Evolutionary conservation across 2,329 filamentous ascomycete species (phyloP).

Genomic region (Triangularia setosa): DNA sequence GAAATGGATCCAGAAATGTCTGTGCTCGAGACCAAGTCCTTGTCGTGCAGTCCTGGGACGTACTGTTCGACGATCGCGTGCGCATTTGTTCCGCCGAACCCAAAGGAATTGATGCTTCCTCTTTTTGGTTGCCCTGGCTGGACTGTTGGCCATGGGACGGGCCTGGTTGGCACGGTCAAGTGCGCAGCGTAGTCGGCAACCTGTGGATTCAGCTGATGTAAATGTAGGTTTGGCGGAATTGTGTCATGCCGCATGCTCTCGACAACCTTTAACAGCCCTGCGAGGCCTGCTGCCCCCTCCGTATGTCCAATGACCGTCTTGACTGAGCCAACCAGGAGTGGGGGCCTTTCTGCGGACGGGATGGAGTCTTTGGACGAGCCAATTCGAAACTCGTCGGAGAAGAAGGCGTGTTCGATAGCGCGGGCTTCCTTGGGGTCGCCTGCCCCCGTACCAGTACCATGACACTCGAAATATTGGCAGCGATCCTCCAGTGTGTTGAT

Average conservation of each 20-base stretch:
- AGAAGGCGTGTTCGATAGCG: slow-evolving; percentile 42
- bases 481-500: slow-evolving; percentile 30
- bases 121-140: slow-evolving; percentile 36
- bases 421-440: slow-evolving; percentile 42
- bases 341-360: slow-evolving; percentile 14
- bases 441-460: slow-evolving; percentile 36
- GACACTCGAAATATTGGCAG: slow-evolving; percentile 47
- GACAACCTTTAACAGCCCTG: slow-evolving; percentile 44
- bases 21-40: neutral
- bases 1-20: no score
- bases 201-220: slow-evolving; percentile 38
- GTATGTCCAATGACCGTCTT: slow-evolving; percentile 48
- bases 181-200: slow-evolving; percentile 36
- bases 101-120: slow-evolving; percentile 44
- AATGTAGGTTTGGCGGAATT: slow-evolving; percentile 42
- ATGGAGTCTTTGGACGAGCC: neutral
- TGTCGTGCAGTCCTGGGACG: slow-evolving; percentile 31
- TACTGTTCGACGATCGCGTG: slow-evolving; percentile 43
- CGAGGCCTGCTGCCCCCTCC: slow-evolving; percentile 47
- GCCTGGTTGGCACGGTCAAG: slow-evolving; percentile 33
- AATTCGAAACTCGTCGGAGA: slow-evolving; percentile 17
- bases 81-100: slow-evolving; percentile 43
- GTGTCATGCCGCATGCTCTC: slow-evolving; percentile 37
- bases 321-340: slow-evolving; percentile 39
- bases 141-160: slow-evolving; percentile 34